These are phyloP conservation scores for Ganoderma leucocontextum DNA, from an alignment of 1,284 basidiomycete genomes.

Conservation along the genomic window DNA sequence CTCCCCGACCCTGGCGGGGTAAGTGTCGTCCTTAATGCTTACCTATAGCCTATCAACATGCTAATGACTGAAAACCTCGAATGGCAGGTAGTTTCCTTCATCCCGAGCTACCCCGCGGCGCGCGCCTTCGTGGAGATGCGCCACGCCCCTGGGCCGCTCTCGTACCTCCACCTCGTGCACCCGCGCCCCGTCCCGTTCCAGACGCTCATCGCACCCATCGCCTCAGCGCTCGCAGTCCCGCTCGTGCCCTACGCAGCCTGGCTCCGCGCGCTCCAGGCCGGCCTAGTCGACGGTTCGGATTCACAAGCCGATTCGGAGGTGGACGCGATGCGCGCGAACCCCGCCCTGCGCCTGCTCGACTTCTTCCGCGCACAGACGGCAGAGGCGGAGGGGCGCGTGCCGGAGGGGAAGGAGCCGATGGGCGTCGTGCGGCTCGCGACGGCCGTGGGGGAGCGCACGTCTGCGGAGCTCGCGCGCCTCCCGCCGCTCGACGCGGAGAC, in stretches of 20 bases:
- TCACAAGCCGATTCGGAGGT: constrained; percentile 13
- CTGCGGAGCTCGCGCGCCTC: constrained; percentile 12
- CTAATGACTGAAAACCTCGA: background rate
- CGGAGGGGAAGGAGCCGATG: constrained; percentile 14
- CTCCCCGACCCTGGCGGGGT: constrained; percentile 39
- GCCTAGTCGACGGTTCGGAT: constrained; percentile 8
- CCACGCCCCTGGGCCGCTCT: constrained; percentile 20
- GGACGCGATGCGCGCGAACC: constrained; percentile 30
- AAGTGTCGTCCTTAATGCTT: background rate
- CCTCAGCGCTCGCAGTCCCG: constrained; percentile 30
- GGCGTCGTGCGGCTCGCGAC: constrained; percentile 21
- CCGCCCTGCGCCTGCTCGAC: constrained; percentile 32
- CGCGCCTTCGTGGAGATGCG: constrained; percentile 36
- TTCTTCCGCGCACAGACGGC: constrained; percentile 29
- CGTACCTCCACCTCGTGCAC: constrained; percentile 39
- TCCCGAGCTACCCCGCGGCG: constrained; percentile 36
- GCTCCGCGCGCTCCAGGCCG: constrained; percentile 31
- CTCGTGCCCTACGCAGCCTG: constrained; percentile 36
- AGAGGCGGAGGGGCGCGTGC: background rate
- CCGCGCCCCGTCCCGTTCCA: constrained; percentile 35
- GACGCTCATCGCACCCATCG: constrained; percentile 29
- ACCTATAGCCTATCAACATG: constrained; percentile 5
- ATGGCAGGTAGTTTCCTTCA: constrained; percentile 34
- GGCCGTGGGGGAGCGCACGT: constrained; percentile 17
- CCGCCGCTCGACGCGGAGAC: constrained; percentile 11